Evolutionary conservation across 2,329 filamentous ascomycete species (phyloP), one percentile per base, ranked within the genome.

Genomic region (Aspergillus novofumigatus): DNA sequence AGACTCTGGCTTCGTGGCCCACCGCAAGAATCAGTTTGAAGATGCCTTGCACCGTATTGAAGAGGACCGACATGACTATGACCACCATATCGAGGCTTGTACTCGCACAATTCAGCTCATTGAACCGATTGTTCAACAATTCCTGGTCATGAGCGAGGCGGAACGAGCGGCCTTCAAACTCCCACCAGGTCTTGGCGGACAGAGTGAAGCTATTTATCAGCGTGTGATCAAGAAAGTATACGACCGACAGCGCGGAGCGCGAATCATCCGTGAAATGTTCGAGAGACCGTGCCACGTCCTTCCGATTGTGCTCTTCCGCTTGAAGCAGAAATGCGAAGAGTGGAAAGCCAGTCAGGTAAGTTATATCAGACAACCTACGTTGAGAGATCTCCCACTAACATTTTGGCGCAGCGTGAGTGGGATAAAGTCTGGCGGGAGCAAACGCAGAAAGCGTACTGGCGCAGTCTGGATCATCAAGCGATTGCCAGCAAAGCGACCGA

Each of bases 351-450:
- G 91, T 5, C 92, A 90, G 72, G 77, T 78, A 73, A 64, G 72
- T 63, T 29, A 29, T 17, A 1, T 4, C 11, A 10, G 41, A 25
- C n/a, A 32, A 26, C n/a, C 25, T 2, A 44, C 7, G 2, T 28
- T 45, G 25, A 23, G 17, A 26, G 10, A 3, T 51, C 26, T 44
- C 26, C 59, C 35, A 28, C 57, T 60, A 29, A 52, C 53, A 25
- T 23, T 26, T 58, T 10, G 32, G 7, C 26, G 47, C 51, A 90
- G 80, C 91, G 94, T 32, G 95, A 99, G 72, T 99, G 94, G 94
- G 92, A 97, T 74, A 97, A 97, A 76, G 92, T 99, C 7, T 99
- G 94, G 94, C 91, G 94, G 62, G 88, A 91, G 51, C 94, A 97
- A 77, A 97, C 93, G 25, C 89, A 96, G 70, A 88, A 89, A 68